Evolutionary conservation across 345 rosid genomes (phyloP), one percentile per base, ranked within the genome.

Genomic region (Tarenaya hassleriana): DNA sequence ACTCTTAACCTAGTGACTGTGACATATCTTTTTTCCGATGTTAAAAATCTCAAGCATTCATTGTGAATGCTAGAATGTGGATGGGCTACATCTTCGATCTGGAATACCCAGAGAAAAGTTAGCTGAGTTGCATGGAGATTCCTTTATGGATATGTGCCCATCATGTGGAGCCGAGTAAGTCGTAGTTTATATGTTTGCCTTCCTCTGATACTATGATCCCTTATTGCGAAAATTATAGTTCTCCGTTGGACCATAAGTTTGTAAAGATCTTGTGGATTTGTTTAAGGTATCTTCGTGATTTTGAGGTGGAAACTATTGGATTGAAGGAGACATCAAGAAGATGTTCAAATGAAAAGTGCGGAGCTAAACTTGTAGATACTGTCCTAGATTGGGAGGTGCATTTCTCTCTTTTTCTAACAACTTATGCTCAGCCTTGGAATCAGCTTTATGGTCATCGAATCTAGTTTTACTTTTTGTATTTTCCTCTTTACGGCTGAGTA

Each of bases 351-450:
- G 60, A 10, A 57, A 79, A 76, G 47, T 92, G 98, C 57, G 83
- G 88, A 52, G 79, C 75, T 54, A 92, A 81, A 77, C 94, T 92
- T 45, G 81, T 56, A 76, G 98, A 91, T 62, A 84, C 96, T 1
- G 98, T 92, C 62, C 84, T 92, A 69, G 98, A 92, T 53, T 92
- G 98, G 98, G 98, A 92, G 98, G 98, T 91, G 64, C 33, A 0
- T 21, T 58, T 24, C 12, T 14, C 20, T 32, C 12, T 32, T 13
- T 56, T 31, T 13, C 19, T 20, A 17, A 33, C 11, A 20, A 9
- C 45, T 19, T 16, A 21, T 34, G 10, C 55, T 35, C 4, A 34
- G 37, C 7, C 14, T 51, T 18, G 32, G 33, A 51, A 51, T 19
- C n/a, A 38, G 34, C 17, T 34, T 16, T 34, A 5, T 10, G 29